Base-by-base conservation (phyloP, 495 filamentous ascomycete genomes). In the Daldinia decipiens region DNA sequence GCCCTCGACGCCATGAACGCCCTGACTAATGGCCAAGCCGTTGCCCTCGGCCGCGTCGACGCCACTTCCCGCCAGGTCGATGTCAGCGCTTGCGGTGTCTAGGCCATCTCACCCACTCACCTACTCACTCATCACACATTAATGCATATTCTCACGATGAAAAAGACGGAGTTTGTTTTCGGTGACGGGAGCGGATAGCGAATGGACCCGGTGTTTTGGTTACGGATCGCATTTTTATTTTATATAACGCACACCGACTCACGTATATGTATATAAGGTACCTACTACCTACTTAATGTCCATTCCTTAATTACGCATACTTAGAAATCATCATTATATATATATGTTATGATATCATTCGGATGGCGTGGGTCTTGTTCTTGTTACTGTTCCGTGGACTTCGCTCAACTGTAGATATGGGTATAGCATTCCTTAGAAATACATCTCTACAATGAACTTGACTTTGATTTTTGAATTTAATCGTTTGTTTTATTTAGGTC, bases 1-100 rank as follows among this genome's bases (percentile, higher is more conserved):
- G 89, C 83, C 3, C 76, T 88, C 53, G 65, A 72, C 31, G 92
- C 90, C 24, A 85, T 95, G 88, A 83, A 94, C 77, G 71, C 76
- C 1, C 80, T 95, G 63, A 95, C 92, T 13, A 82, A 73, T 64
- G 29, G 80, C 67, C 32, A 77, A 57, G 53, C 65, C 64, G 59
- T 76, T 59, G 38, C 45, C 31, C 50, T 76, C 70, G 73, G 50
- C 68, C 52, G 75, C 75, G 60, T 79, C 77, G 29, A 75, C 51
- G 45, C 79, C 59, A 78, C 79, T 13, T 89, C 81, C 19, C 50
- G 36, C 19, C 80, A 82, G 73, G 85, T 86, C 24, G 79, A 74
- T 8, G 47, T 65, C 13, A 81, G 74, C 54, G 72, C 62, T 55
- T 86, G 84, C 71, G 82, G 81, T n/a, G 51, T 83, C 27, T 60